These are phyloP conservation scores for Meredithiella fracta DNA, from an alignment of 2,329 filamentous ascomycete genomes.

Conservation along the genomic window DNA sequence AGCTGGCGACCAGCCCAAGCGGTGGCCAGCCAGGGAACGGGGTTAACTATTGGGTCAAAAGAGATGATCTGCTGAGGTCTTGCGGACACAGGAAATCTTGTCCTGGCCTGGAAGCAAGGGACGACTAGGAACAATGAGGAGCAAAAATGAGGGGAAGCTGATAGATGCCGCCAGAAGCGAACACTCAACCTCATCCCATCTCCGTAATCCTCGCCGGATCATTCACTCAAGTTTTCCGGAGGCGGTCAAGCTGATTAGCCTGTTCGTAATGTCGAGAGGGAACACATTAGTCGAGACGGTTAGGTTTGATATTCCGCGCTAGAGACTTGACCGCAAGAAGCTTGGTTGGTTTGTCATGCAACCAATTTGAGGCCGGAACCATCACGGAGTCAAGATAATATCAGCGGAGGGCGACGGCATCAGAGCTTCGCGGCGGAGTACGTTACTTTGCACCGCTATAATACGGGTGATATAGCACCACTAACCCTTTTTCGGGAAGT, in stretches of 20 bases:
- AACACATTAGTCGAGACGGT: not conserved
- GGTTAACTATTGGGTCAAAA: too few species aligned
- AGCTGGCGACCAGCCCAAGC: not conserved
- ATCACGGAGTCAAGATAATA: not conserved
- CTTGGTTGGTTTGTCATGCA: not conserved
- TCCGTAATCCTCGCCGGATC: not conserved
- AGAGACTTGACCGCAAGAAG: not conserved
- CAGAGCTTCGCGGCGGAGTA: constrained; percentile 1
- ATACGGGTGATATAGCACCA: not conserved
- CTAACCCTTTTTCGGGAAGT: not conserved
- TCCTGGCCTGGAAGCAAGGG: not conserved
- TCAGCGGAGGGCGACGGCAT: not conserved
- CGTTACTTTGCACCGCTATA: not conserved
- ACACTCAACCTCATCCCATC: not conserved
- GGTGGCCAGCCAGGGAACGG: not conserved
- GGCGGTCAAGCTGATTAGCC: not conserved
- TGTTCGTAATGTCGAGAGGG: not conserved
- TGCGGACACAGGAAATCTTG: too few species aligned
- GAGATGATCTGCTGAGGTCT: too few species aligned
- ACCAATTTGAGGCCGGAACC: not conserved
- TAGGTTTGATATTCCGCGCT: not conserved
- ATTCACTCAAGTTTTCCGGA: not conserved
- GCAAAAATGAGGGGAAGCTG: not conserved
- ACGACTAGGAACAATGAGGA: not conserved
- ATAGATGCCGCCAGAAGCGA: not conserved